phyloP scores from a whole-genome alignment of 371 early-diverging fungal species.

The Mortierella polycephala region DNA sequence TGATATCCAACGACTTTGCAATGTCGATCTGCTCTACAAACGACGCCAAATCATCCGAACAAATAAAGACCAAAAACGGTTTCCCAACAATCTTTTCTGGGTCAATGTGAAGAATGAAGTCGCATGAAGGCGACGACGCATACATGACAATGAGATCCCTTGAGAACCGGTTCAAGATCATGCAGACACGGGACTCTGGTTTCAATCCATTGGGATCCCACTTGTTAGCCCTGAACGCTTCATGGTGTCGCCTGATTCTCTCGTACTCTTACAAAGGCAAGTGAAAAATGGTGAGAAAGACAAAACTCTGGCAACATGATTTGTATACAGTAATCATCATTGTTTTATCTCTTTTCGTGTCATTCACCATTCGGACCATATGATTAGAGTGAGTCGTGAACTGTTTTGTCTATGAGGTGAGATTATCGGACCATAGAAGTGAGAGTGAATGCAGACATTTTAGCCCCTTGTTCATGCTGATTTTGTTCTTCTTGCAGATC shows the following conservation, averaged over 20 bases:
- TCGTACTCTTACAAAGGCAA: conserved; percentile 20
- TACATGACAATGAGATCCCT: conserved; percentile 34
- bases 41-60: conserved; percentile 24
- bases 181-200: conserved; percentile 33
- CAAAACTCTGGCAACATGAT: too few relatives aligned
- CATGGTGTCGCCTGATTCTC: conserved; percentile 24
- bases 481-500: too few relatives aligned
- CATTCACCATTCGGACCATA: conserved; percentile 15
- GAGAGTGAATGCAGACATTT: too few relatives aligned
- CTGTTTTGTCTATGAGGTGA: too few relatives aligned
- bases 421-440: too few relatives aligned
- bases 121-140: conserved; percentile 26
- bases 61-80: conserved; percentile 29
- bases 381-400: too few relatives aligned
- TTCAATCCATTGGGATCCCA: conserved; percentile 24
- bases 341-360: neutral
- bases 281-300: too few relatives aligned
- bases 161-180: conserved; percentile 45
- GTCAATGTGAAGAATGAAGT: conserved; percentile 13
- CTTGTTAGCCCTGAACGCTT: conserved; percentile 13
- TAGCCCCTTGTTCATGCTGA: too few relatives aligned
- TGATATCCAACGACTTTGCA: conserved; percentile 15
- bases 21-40: conserved; percentile 37
- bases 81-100: conserved; percentile 23
- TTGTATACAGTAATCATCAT: too few relatives aligned